These are phyloP conservation scores for Arthrobotrys entomopaga DNA, from an alignment of 2,329 filamentous ascomycete genomes.

Conservation along the genomic window DNA sequence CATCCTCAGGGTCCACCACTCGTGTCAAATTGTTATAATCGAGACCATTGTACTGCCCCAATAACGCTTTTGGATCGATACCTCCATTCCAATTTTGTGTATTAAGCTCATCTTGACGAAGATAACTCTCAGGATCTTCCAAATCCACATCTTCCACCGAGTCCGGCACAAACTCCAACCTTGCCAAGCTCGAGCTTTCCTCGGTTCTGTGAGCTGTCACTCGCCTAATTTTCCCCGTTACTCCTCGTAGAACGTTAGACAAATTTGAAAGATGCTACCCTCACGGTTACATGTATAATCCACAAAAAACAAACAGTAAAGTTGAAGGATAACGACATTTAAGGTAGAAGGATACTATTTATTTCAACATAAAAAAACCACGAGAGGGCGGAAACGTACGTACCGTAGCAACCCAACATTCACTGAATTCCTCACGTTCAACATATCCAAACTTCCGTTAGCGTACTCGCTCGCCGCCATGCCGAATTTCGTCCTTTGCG, in stretches of 20 bases:
- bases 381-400: too few relatives aligned
- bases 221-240: conserved; percentile 7
- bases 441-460: conserved; percentile 1
- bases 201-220: conserved; percentile 7
- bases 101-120: background rate
- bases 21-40: conserved; percentile 1
- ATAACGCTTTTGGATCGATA: background rate
- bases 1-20: background rate
- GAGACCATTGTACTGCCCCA: background rate
- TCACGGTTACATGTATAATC: too few relatives aligned
- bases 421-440: background rate
- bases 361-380: too few relatives aligned
- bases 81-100: background rate
- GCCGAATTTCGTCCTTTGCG: background rate
- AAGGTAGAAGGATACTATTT: too few relatives aligned
- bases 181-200: conserved; percentile 10
- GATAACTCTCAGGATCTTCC: background rate
- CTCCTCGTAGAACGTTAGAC: too few relatives aligned
- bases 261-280: too few relatives aligned
- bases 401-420: conserved; percentile 19
- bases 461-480: conserved; percentile 15
- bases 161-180: conserved; percentile 17
- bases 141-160: conserved; percentile 11
- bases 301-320: too few relatives aligned
- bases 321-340: too few relatives aligned